Conservation (phyloP, 106 monocot genomes). For the Dioscorea dumetorum region DNA sequence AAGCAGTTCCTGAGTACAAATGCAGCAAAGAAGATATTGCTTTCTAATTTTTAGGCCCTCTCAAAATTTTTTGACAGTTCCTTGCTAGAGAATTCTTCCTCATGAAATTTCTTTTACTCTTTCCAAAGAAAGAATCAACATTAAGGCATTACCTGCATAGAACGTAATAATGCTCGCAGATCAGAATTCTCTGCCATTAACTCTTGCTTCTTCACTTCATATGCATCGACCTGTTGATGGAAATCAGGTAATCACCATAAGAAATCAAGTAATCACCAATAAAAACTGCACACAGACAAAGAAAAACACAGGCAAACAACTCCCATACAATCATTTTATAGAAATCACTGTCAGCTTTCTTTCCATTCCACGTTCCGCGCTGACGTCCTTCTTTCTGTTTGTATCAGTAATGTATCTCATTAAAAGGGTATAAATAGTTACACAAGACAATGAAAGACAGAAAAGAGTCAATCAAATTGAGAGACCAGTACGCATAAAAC, state of each 20-base stretch:
- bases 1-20: no score
- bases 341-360: conserved; percentile 95
- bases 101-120: no score
- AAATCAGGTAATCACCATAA: neutral
- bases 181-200: conserved; percentile 96
- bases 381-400: conserved; percentile 98
- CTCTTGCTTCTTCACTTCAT: conserved; percentile 92
- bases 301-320: neutral
- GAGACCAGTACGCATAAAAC: neutral
- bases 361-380: conserved; percentile 98
- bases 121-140: neutral
- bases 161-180: conserved; percentile 75
- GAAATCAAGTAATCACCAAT: neutral
- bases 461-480: neutral
- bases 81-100: no score
- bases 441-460: neutral
- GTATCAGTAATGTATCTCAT: neutral
- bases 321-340: conserved; percentile 92
- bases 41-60: no score
- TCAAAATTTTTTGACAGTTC: no score
- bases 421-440: neutral
- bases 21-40: no score
- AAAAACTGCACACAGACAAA: neutral
- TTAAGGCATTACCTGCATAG: conserved; percentile 68
- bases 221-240: conserved; percentile 74